Evolutionary conservation across 75 land plant genomes (phyloP).

Genomic region (Gnetum montanum): DNA sequence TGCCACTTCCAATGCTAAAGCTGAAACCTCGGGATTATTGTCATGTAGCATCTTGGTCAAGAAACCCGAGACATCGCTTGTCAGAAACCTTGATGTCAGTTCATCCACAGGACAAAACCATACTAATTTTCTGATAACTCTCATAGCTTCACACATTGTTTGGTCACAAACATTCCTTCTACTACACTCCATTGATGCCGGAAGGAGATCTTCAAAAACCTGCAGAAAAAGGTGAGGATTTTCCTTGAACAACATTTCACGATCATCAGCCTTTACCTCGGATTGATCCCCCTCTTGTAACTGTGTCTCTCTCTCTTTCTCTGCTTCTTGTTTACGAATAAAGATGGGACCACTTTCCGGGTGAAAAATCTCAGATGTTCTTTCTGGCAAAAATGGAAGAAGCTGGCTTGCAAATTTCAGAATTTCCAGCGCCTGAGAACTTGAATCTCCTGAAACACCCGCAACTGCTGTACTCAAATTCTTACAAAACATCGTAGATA

Average conservation of each 20-base stretch:
- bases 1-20: conserved; percentile 39
- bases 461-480: no score
- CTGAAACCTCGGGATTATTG: conserved; percentile 46
- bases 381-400: conserved; percentile 25
- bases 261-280: conserved; percentile 5
- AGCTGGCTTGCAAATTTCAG: conserved; percentile 52
- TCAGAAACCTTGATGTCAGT: background rate
- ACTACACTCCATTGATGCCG: conserved; percentile 43
- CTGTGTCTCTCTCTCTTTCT: background rate
- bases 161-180: background rate
- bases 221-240: conserved; percentile 39
- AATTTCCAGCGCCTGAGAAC: no score
- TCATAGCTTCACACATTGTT: conserved; percentile 1
- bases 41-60: conserved; percentile 46
- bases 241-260: conserved; percentile 30
- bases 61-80: conserved; percentile 30
- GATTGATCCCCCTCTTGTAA: conserved; percentile 1
- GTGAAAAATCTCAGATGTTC: background rate
- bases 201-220: conserved; percentile 55
- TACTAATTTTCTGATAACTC: conserved; percentile 2
- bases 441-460: no score
- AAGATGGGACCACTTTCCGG: background rate
- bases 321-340: background rate
- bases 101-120: background rate
- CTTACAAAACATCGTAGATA: conserved; percentile 42